These are phyloP conservation scores for Lupinus albus DNA, from an alignment of 306 rosid species.

Conservation along the genomic window DNA sequence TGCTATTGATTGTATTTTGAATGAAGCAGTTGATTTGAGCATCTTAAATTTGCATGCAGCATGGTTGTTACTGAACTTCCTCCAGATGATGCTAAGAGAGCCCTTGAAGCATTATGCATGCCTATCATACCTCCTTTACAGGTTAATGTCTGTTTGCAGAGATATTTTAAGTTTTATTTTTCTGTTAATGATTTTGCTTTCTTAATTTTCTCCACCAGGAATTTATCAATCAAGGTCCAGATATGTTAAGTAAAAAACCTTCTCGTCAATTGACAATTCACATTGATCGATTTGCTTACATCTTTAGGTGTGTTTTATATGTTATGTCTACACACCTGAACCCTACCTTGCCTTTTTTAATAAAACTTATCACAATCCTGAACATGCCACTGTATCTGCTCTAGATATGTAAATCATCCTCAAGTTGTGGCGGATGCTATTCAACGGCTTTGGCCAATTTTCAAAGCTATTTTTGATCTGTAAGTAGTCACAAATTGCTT, in stretches of 20 bases:
- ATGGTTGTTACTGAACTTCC: constrained; percentile 94
- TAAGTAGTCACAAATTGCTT: constrained; percentile 52
- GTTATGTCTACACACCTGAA: constrained; percentile 20
- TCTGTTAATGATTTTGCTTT: constrained; percentile 39
- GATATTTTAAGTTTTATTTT: background rate
- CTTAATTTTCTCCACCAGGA: constrained; percentile 65
- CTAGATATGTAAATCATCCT: constrained; percentile 89
- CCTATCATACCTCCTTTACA: constrained; percentile 92
- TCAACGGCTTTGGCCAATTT: constrained; percentile 94
- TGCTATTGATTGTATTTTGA: constrained; percentile 38
- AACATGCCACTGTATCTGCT: constrained; percentile 42
- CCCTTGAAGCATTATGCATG: constrained; percentile 88
- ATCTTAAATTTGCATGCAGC: constrained; percentile 52
- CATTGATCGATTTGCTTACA: constrained; percentile 94
- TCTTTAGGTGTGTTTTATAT: constrained; percentile 70
- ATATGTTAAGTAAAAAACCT: constrained; percentile 71
- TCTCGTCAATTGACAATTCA: constrained; percentile 91
- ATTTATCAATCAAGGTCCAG: constrained; percentile 82
- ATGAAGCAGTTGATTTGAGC: constrained; percentile 38
- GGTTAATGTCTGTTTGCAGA: constrained; percentile 54
- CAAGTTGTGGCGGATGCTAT: constrained; percentile 98
- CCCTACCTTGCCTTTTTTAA: constrained; percentile 1
- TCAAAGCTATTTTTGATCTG: constrained; percentile 95
- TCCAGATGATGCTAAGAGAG: constrained; percentile 83
- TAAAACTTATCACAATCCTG: constrained; percentile 23